Percentiles rank a stretch among this genome's conserved stretches.
phyloP scores from a whole-genome alignment of 2,329 filamentous ascomycete genomes.

The Ampelomyces quisqualis region DNA sequence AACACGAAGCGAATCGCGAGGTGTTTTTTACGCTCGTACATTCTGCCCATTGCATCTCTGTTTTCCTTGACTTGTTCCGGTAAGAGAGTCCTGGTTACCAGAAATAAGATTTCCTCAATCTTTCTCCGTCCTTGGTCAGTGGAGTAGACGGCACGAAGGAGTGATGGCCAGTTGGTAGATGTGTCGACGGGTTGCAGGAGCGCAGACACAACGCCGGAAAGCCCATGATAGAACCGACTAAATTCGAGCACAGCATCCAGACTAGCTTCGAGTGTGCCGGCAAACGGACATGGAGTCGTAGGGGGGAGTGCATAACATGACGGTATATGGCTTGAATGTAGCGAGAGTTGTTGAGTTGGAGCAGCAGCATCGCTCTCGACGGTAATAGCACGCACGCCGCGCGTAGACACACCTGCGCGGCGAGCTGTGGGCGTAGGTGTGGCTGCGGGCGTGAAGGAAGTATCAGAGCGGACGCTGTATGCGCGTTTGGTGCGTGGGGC shows the following conservation, averaged over 20 bases:
- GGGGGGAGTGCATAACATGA: constrained; percentile 20
- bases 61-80: constrained; percentile 32
- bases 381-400: background rate
- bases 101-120: constrained; percentile 23
- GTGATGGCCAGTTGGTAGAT: constrained; percentile 14
- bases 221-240: background rate
- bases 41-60: constrained; percentile 13
- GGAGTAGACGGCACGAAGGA: constrained; percentile 6
- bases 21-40: constrained; percentile 26
- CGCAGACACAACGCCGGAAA: constrained; percentile 4
- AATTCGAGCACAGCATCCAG: constrained; percentile 27
- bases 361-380: background rate
- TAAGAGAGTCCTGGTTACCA: constrained; percentile 26
- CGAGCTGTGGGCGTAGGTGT: constrained; percentile 3
- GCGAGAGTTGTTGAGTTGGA: too few relatives aligned
- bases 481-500: constrained; percentile 7
- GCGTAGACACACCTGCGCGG: constrained; percentile 1
- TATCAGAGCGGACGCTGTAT: constrained; percentile 7
- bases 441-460: constrained; percentile 3
- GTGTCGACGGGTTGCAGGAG: constrained; percentile 9
- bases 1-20: constrained; percentile 20
- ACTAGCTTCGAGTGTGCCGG: constrained; percentile 22
- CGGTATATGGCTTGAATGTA: constrained; percentile 7
- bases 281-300: constrained; percentile 25
- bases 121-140: background rate